Percentiles rank a stretch among this genome's conserved stretches.
phyloP scores from a whole-genome alignment of 257 asterid genomes.

The Catharanthus roseus region DNA sequence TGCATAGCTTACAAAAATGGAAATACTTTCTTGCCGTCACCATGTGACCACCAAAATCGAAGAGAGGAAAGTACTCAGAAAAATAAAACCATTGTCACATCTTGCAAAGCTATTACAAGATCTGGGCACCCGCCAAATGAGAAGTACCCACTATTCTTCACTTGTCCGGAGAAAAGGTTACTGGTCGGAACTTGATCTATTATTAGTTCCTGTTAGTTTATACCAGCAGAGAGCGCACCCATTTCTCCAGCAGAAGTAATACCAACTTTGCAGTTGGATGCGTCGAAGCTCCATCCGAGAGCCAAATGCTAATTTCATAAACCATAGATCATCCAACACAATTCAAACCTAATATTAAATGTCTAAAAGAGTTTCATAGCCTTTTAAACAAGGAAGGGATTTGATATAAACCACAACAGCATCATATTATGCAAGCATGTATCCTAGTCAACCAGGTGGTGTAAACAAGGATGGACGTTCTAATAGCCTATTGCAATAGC shows the following conservation, averaged over 20 bases:
- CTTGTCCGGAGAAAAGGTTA: background rate
- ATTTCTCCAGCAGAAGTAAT: background rate
- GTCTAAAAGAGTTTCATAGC: background rate
- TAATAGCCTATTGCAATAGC: background rate
- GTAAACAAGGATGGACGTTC: background rate
- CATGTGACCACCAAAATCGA: too few relatives aligned
- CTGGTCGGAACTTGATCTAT: background rate
- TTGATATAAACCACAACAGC: background rate
- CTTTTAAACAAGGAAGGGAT: background rate
- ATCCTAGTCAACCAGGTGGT: background rate
- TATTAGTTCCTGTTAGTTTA: background rate
- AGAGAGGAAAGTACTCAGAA: background rate
- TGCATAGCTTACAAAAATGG: too few relatives aligned
- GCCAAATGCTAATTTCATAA: background rate
- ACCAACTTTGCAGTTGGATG: background rate
- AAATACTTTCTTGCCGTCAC: too few relatives aligned
- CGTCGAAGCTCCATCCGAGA: background rate
- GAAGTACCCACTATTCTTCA: background rate
- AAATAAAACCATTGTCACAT: too few relatives aligned
- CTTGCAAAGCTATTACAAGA: background rate
- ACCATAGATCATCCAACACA: background rate
- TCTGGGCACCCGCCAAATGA: background rate
- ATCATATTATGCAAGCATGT: background rate
- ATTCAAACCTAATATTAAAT: background rate
- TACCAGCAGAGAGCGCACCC: background rate